These are phyloP conservation scores for Cucurbita argyrosperma DNA, from an alignment of 306 rosid genomes.

Conservation along the genomic window DNA sequence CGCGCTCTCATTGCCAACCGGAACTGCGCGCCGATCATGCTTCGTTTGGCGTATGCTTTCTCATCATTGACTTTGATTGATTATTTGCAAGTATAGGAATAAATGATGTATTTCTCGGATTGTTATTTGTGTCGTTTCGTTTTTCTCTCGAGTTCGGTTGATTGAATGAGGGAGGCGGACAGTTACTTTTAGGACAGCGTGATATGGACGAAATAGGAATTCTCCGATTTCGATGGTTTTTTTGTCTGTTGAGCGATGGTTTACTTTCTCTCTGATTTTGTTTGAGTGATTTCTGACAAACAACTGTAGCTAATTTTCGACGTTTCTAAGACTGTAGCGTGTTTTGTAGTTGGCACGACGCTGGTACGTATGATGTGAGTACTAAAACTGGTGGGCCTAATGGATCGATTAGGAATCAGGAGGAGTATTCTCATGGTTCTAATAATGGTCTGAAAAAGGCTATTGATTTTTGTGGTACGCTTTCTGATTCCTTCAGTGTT, in stretches of 20 bases:
- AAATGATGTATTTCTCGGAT: background rate
- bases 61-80: background rate
- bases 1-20: constrained; percentile 70
- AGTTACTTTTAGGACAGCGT: background rate
- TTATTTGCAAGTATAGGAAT: background rate
- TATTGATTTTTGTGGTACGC: constrained; percentile 62
- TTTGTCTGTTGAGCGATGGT: background rate
- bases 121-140: background rate
- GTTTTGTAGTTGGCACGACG: constrained; percentile 79
- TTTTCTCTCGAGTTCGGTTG: background rate
- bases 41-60: constrained; percentile 61
- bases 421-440: constrained; percentile 66
- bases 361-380: constrained; percentile 70
- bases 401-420: constrained; percentile 76
- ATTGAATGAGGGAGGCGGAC: background rate
- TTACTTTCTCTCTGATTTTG: background rate
- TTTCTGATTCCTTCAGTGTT: background rate
- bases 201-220: background rate
- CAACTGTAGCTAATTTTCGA: background rate
- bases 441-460: constrained; percentile 85
- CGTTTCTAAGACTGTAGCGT: background rate
- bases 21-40: constrained; percentile 87
- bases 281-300: background rate
- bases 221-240: background rate
- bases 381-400: constrained; percentile 83